Conservation (phyloP, 345 rosid genomes). For the Eucalyptus regnans region DNA sequence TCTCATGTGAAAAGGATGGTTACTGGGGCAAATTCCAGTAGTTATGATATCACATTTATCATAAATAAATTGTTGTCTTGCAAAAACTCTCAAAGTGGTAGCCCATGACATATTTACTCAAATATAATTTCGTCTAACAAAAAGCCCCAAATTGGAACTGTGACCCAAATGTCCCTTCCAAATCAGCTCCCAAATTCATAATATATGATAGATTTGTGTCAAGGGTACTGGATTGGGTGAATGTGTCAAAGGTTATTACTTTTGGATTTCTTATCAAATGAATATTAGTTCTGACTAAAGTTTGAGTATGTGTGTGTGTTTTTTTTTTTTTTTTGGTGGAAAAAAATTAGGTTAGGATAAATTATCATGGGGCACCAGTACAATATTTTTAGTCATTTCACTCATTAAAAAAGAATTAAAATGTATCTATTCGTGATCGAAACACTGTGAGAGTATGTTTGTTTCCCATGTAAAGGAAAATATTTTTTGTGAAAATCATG, state of each 20-base stretch:
- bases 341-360: background rate
- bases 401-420: background rate
- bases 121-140: background rate
- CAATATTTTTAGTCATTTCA: background rate
- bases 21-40: too few relatives aligned
- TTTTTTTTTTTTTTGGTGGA: too few relatives aligned
- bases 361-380: background rate
- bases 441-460: background rate
- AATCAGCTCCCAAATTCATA: background rate
- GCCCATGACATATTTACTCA: background rate
- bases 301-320: background rate
- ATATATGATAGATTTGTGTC: background rate
- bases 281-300: background rate
- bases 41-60: background rate
- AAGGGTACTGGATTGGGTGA: background rate
- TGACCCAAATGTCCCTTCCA: background rate
- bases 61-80: background rate
- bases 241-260: background rate
- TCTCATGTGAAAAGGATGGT: too few relatives aligned
- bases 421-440: background rate
- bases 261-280: background rate
- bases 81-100: background rate
- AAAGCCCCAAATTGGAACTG: background rate
- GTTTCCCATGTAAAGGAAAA: background rate
- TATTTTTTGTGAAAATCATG: background rate